These are phyloP conservation scores for Penicillium malachiteum DNA, from an alignment of 495 filamentous ascomycete species.

Conservation along the genomic window DNA sequence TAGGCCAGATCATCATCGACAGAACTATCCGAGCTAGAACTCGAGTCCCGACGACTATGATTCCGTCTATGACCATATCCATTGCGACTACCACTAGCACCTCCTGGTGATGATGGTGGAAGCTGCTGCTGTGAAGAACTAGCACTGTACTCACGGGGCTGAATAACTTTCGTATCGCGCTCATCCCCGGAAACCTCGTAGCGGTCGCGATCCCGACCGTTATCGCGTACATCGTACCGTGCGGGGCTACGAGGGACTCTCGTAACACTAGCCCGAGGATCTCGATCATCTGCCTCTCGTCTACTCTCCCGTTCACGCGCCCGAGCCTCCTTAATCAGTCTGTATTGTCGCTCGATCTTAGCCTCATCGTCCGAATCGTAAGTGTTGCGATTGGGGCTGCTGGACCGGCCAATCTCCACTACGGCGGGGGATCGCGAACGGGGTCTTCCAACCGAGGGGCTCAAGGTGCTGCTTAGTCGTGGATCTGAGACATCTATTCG, in stretches of 20 bases:
- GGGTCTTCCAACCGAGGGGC: slow-evolving; percentile 2
- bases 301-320: slow-evolving; percentile 6
- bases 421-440: slow-evolving; percentile 10
- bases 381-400: slow-evolving; percentile 21
- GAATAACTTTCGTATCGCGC: slow-evolving; percentile 17
- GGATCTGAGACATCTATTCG: slow-evolving; percentile 9
- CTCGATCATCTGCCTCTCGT: neutral
- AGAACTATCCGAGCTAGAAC: slow-evolving; percentile 40
- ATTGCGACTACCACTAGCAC: slow-evolving; percentile 22
- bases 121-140: neutral
- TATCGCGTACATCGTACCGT: slow-evolving; percentile 38
- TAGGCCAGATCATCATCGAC: slow-evolving; percentile 41
- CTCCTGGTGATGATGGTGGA: slow-evolving; percentile 21
- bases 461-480: slow-evolving; percentile 28
- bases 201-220: slow-evolving; percentile 33
- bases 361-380: slow-evolving; percentile 27
- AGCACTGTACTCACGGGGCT: slow-evolving; percentile 17
- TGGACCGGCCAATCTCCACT: slow-evolving; percentile 21
- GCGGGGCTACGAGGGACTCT: slow-evolving; percentile 42
- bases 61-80: slow-evolving; percentile 24
- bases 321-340: slow-evolving; percentile 18
- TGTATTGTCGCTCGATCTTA: slow-evolving; percentile 33
- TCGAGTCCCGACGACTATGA: neutral
- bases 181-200: slow-evolving; percentile 42
- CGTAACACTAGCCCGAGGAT: neutral